Base-by-base conservation (phyloP, 805 yeast species). In the Yamadazyma takamatsuzukensis region DNA sequence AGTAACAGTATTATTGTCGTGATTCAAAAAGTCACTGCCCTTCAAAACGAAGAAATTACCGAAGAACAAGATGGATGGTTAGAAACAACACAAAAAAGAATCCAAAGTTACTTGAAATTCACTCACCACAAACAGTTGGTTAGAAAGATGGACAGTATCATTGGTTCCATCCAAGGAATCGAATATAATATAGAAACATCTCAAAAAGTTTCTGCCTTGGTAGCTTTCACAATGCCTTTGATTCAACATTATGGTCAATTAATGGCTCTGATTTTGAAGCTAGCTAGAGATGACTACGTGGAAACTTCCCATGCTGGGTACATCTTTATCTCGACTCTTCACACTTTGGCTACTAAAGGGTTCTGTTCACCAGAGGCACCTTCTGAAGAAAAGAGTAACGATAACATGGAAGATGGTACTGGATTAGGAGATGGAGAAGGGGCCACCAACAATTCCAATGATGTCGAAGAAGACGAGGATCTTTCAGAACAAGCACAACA, bases 341-440 rank as follows among this genome's bases (percentile, higher is more conserved):
- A 70, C 40, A 71, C 70, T 6, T 59, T 93, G 18, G 76, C 95
- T 1, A 75, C 75, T 10, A 74, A 81, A 34, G 98, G 98, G 0
- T 89, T 88, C 72, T 93, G 98, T 52, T 76, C 94, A 2, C 98
- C 98, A 9, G 83, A 84, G 49, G 80, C 86, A 13, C 83, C 83
- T 5, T 49, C 72, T 11, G 82, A 80, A 34, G 76, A 80, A 36
- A 78, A 76, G 39, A 75, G 75, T 12, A 69, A 74, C 30, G 72
- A 72, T 29, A 72, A 83, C 33, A 54, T 81, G 37, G 82, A 83
- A 25, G 93, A 85, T 27, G 97, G 97, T 28, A 85, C 95, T 6
- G 95, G 95, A 6, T 63, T 85, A 14, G 98, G 98, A 21, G 93
- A 90, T 48, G 98, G 97, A 15, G 79, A 72, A 34, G 97, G 96